Base-by-base conservation (phyloP, 352 stramenopile species). In the Phytophthora macrochlamydospora region DNA sequence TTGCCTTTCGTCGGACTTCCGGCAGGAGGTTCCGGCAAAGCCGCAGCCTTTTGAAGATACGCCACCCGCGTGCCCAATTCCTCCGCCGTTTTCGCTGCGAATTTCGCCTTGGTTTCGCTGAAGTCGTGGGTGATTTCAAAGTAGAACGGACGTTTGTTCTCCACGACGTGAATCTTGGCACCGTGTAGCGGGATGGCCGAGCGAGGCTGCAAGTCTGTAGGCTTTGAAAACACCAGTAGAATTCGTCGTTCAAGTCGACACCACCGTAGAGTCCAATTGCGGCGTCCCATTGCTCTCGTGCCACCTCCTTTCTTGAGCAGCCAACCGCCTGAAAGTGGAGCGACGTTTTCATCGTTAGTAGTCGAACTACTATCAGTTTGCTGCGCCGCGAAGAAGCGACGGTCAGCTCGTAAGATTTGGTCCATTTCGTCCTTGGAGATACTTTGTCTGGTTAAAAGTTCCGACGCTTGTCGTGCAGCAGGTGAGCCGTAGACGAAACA, bases 221-320 rank as follows among this genome's bases (percentile, higher is more conserved):
- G 79, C 3, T 75, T 68, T 3, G 73, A 75, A 58, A 90, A 93
- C 29, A 93, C 81, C 31, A 92, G 73, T 48, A 94, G 64, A 55
- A 93, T 91, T 33, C 85, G 86, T 31, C 76, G 76, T 51, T 94
- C 87, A 31, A 94, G 79, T 28, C 85, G 78, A 51, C 87, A 94
- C 87, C 87, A 94, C 14, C 87, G 82, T 14, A 78, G 60, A 7
- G 73, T 84, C 87, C 87, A 94, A 61, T 90, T 94, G 52, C 87
- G 83, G 7, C 87, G 78, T 2, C 87, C 87, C 69, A 94, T 89
- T 48, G 74, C 81, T 33, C 81, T 73, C 4, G 87, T 94, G 18
- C 87, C 87, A 1, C 87, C 87, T 24, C 87, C 87, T 68, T 94
- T 94, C 69, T 94, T 94, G 67, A 83, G 83, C 13, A 94, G 58